phyloP scores from a whole-genome alignment of 2,329 filamentous ascomycete genomes.

The Verticillium nubilum region DNA sequence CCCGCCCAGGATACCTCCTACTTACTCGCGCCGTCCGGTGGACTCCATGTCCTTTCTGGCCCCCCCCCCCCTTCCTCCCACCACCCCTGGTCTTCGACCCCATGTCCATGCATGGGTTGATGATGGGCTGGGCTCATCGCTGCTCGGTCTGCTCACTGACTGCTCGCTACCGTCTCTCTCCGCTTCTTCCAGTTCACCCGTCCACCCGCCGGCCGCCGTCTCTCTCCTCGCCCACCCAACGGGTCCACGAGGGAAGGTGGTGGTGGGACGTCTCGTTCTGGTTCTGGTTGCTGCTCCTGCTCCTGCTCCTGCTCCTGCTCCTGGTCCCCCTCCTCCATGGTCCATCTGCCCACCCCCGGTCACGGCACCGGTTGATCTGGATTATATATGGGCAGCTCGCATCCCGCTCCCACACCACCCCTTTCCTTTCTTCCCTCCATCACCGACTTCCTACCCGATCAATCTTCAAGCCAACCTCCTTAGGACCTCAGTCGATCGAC shows the following conservation, averaged over 20 bases:
- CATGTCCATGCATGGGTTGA: conserved; percentile 9
- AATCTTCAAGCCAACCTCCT: conserved; percentile 10
- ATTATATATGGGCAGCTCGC: conserved; percentile 12
- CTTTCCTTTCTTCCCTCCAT: conserved; percentile 9
- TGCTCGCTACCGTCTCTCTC: neutral
- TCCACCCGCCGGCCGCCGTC: conserved; percentile 1
- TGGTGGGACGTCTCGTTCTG: neutral
- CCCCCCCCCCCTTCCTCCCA: neutral
- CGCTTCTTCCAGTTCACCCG: neutral
- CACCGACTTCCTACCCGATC: conserved; percentile 15
- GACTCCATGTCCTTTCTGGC: too few species aligned
- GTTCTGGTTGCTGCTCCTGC: neutral
- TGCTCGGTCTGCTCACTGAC: neutral
- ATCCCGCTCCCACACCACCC: conserved; percentile 3
- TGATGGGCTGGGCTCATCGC: conserved; percentile 3
- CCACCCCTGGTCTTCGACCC: neutral
- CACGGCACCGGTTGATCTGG: neutral
- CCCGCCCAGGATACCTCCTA: neutral
- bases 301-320: neutral
- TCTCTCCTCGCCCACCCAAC: conserved; percentile 3
- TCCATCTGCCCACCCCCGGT: neutral
- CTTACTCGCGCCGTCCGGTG: conserved; percentile 1
- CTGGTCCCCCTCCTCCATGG: neutral
- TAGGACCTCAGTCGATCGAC: conserved; percentile 13
- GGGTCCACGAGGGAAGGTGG: neutral